Evolutionary conservation across 345 rosid species (phyloP).

Genomic region (Eucalyptus polybractea): DNA sequence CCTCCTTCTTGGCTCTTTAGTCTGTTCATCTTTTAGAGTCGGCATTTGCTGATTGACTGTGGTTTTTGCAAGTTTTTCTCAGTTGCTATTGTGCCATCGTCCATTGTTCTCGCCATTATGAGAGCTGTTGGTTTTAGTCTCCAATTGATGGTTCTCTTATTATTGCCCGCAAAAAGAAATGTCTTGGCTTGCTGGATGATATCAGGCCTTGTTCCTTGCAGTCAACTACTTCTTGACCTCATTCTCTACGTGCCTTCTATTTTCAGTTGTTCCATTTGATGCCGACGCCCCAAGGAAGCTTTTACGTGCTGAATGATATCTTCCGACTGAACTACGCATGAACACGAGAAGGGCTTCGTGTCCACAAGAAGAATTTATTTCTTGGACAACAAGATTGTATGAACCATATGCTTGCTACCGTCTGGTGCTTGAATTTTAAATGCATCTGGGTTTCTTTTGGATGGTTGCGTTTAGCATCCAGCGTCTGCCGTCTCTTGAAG

Average conservation of each 20-base stretch:
- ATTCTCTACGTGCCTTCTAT: conserved; percentile 1
- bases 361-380: not conserved
- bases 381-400: not conserved
- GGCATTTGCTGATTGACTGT: not conserved
- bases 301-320: conserved; percentile 79
- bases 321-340: conserved; percentile 98
- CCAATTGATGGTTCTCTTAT: not conserved
- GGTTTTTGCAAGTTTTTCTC: not conserved
- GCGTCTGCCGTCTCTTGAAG: not conserved
- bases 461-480: not conserved
- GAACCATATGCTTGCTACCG: not conserved
- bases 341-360: not conserved
- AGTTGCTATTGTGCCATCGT: not conserved
- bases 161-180: not conserved
- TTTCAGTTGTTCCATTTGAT: conserved; percentile 96
- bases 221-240: not conserved
- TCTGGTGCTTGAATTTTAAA: not conserved
- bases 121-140: not conserved
- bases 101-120: not conserved
- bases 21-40: not conserved
- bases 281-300: conserved; percentile 94
- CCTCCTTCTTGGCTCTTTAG: not conserved
- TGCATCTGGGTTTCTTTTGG: not conserved
- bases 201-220: not conserved
- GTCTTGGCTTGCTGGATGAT: not conserved